Evolutionary conservation across 305 asterid species (phyloP).

Genomic region (Solanum chacoense): DNA sequence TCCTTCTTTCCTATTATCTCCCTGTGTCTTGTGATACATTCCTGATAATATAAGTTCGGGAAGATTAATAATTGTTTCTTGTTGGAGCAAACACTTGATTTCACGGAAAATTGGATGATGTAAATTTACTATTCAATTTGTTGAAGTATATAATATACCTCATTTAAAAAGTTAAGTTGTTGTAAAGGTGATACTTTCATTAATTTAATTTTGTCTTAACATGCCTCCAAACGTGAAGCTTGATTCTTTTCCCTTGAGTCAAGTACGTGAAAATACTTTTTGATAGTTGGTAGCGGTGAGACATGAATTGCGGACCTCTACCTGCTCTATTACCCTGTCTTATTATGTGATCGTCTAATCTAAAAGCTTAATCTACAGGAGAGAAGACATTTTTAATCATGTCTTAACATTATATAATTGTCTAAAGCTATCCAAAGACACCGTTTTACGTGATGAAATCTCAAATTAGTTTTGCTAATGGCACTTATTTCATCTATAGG

Average conservation of each 20-base stretch:
- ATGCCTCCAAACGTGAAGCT: background rate
- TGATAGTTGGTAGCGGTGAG: background rate
- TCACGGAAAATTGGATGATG: background rate
- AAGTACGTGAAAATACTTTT: background rate
- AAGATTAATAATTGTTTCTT: background rate
- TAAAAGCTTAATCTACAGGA: background rate
- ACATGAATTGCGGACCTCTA: background rate
- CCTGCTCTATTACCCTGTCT: background rate
- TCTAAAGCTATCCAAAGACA: background rate
- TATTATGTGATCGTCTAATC: background rate
- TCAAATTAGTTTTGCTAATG: background rate
- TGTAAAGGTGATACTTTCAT: background rate
- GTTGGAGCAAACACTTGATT: background rate
- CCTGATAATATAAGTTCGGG: background rate
- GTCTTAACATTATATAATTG: background rate
- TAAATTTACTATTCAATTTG: background rate
- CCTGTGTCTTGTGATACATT: background rate
- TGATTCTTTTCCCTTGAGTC: background rate
- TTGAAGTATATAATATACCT: background rate
- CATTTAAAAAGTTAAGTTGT: background rate
- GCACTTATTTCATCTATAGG: background rate
- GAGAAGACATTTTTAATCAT: background rate
- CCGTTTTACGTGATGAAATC: background rate
- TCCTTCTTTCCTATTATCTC: background rate
- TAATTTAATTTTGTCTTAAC: background rate